Evolutionary conservation across 2,329 filamentous ascomycete species (phyloP).

Genomic region (Paraconiothyrium sp.): DNA sequence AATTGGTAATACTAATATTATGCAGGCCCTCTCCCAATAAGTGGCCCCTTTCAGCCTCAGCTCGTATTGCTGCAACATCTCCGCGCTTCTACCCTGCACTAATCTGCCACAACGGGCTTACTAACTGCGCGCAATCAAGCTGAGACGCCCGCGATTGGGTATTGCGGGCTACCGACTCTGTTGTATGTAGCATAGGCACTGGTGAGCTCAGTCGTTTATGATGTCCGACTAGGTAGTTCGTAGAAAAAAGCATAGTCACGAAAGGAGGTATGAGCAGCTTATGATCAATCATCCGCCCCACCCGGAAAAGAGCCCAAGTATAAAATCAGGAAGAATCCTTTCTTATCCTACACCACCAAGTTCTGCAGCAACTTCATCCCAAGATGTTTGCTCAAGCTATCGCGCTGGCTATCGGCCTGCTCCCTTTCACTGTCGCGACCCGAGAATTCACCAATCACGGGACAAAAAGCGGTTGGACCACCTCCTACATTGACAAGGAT

Average conservation of each 20-base stretch:
- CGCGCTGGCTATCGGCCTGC: background rate
- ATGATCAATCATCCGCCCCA: background rate
- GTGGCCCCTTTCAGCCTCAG: background rate
- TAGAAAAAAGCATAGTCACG: background rate
- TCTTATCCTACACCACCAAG: background rate
- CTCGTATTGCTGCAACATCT: constrained; percentile 7
- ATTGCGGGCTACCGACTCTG: background rate
- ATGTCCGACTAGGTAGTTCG: background rate
- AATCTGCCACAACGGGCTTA: background rate
- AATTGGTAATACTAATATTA: background rate
- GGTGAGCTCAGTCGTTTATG: background rate
- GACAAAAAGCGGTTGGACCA: background rate
- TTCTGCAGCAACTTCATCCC: background rate
- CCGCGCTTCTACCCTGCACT: background rate
- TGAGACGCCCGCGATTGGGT: background rate
- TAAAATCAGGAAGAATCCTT: background rate
- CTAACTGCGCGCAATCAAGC: background rate
- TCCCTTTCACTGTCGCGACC: background rate
- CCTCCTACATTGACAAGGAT: background rate
- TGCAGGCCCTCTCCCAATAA: background rate
- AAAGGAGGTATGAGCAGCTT: background rate
- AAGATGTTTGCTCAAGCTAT: background rate
- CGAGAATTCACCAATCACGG: constrained; percentile 3
- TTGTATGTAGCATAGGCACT: background rate
- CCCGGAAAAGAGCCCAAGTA: background rate